Evolutionary conservation across 2,329 filamentous ascomycete genomes (phyloP).

Genomic region (Neoascochyta sp.): DNA sequence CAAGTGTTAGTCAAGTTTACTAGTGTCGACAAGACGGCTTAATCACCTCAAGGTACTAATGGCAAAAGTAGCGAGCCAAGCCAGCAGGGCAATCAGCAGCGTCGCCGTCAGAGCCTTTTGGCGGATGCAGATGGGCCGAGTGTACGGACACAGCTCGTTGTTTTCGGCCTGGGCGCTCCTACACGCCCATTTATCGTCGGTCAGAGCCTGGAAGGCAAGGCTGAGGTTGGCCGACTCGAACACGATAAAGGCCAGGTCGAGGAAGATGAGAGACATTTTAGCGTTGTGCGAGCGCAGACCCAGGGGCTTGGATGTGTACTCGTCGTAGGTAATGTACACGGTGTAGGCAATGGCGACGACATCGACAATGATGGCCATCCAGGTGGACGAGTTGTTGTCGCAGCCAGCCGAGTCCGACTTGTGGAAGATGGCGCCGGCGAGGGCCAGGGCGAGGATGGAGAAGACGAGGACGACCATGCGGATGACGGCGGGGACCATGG

Average conservation of each 20-base stretch:
- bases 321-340: slow-evolving; percentile 90
- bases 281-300: slow-evolving; percentile 78
- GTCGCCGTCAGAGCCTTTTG: slow-evolving; percentile 73
- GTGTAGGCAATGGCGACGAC: slow-evolving; percentile 85
- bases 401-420: slow-evolving; percentile 38
- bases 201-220: slow-evolving; percentile 80
- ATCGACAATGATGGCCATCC: slow-evolving; percentile 87
- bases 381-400: slow-evolving; percentile 59
- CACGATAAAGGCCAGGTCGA: slow-evolving; percentile 94
- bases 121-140: slow-evolving; percentile 53
- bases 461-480: slow-evolving; percentile 79
- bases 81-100: slow-evolving; percentile 73
- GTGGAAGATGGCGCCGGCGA: slow-evolving; percentile 71
- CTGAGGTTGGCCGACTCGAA: slow-evolving; percentile 93
- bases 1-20: slow-evolving; percentile 5
- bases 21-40: neutral
- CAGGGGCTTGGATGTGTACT: slow-evolving; percentile 90
- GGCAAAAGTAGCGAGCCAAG: slow-evolving; percentile 88
- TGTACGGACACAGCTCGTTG: slow-evolving; percentile 21
- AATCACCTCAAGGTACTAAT: slow-evolving; percentile 57
- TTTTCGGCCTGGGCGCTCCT: slow-evolving; percentile 14
- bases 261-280: slow-evolving; percentile 83
- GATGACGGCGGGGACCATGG: slow-evolving; percentile 80
- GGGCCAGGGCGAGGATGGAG: slow-evolving; percentile 73
- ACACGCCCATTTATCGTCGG: slow-evolving; percentile 56